Percentiles rank a stretch among this genome's conserved stretches.
Evolutionary conservation across 257 asterid genomes (phyloP).

Genomic region (Solanum sparsipilum): DNA sequence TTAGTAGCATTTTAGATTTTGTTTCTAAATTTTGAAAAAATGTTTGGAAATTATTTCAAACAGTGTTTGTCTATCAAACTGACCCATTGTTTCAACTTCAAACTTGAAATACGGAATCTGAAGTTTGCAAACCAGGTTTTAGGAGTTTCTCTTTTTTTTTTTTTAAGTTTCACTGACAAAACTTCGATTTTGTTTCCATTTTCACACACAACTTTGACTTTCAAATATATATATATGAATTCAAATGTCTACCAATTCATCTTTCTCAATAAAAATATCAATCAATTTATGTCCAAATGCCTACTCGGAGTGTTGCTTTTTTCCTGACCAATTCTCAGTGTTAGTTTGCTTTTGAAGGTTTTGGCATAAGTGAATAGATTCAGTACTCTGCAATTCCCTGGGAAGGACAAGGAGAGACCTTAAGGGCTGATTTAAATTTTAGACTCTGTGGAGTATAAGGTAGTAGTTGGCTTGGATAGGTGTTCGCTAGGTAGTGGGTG

Average conservation of each 20-base stretch:
- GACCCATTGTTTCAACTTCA: neutral
- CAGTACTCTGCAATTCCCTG: neutral
- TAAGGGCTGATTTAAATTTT: neutral
- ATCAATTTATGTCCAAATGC: neutral
- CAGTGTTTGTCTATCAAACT: neutral
- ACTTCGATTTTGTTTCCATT: neutral
- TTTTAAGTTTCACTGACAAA: neutral
- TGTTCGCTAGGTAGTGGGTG: neutral
- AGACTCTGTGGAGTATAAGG: neutral
- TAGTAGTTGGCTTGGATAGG: neutral
- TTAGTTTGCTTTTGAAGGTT: neutral
- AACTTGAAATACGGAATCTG: neutral
- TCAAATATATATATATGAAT: neutral
- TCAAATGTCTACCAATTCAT: neutral
- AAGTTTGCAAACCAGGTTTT: neutral
- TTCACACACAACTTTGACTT: neutral
- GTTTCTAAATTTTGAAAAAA: neutral
- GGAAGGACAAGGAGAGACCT: neutral
- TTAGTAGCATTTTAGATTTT: neutral
- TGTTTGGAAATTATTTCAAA: neutral
- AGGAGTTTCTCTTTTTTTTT: neutral
- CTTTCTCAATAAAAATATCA: neutral
- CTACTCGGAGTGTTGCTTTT: neutral
- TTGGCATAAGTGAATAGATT: neutral
- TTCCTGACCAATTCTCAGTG: neutral